Evolutionary conservation across 2,329 filamentous ascomycete species (phyloP), one percentile per base, ranked within the genome.

Genomic region (Capronia americana): DNA sequence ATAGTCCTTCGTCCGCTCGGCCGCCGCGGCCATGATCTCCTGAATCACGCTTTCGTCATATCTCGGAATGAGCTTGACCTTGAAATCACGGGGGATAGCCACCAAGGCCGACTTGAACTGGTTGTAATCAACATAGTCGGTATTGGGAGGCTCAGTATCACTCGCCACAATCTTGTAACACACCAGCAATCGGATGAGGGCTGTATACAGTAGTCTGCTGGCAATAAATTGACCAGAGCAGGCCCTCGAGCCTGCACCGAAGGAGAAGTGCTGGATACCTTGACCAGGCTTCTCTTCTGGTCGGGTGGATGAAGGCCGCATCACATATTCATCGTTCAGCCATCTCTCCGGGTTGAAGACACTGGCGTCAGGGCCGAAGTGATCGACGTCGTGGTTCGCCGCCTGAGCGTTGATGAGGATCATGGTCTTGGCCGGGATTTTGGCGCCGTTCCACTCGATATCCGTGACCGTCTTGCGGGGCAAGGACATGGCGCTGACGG

Each of bases 361-460:
- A 11, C 81, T 72, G 0, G 87, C 86, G 41, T 85, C 75, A 55
- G 85, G 68, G 4, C 77, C 76, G 46, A 90, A 92, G 73, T 90
- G 88, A 1, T 79, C 75, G 1, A 82, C 79, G 72, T 92, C 90
- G 78, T 90, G 90, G 75, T 92, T 85, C 2, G 88, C 89, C 0
- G 87, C 88, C 74, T 89, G 91, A 1, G 89, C 87, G 70, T 88
- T 92, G 86, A 93, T 88, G 76, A 92, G 89, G 69, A 93, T 89
- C 46, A 88, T 91, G 0, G 89, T 92, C 10, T 89, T 88, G 0
- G 89, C 83, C 0, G 91, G 91, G 55, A 93, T 90, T 2, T 84
- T 78, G 1, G 86, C 82, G 12, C 85, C 86, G 24, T 89, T 80
- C 79, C 88, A 92, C 2, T 86, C 81, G 53, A 93, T 88, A 63